Base-by-base conservation (phyloP, 495 filamentous ascomycete species). In the Hypoxylon trugodes region DNA sequence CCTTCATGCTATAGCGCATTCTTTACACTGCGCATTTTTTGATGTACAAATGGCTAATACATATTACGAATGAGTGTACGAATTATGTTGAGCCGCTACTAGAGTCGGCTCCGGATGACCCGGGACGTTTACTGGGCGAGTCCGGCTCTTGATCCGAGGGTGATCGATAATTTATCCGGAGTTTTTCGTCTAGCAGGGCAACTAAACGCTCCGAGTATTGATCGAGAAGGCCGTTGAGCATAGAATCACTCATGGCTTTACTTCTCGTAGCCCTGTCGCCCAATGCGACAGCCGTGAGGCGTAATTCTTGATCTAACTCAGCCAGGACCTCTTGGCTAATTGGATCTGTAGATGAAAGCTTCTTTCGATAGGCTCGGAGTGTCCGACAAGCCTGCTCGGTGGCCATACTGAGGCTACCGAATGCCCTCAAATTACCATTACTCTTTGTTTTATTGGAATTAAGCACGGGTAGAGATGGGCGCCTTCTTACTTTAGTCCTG, bases 341-440 rank as follows among this genome's bases (percentile, higher is more conserved):
- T 1, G 82, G 76, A 25, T 86, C 83, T 9, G 83, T 84, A 9
- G 85, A 86, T 18, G 84, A 75, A 6, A 97, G 82, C 69, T 91
- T 91, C 76, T 92, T 94, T 12, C 95, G 84, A 69, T 96, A 97
- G 1, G 87, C 84, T 45, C 89, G 86, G 5, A 98, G 80, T 4
- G 87, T 87, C 21, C 89, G 89, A 64, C 89, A 92, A 0, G 92
- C 80, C 59, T 93, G 89, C 64, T 95, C 90, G 1, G 90, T 94
- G 5, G 90, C 87, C 75, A 86, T 85, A 66, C 86, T 86, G 4
- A 96, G 78, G 46, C 81, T 84, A 6, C 89, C 88, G 57, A 86
- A 86, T 19, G 85, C 84, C 41, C 49, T 70, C 35, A 76, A 73
- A 54, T 81, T 81, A 26, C 73, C 75, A 49, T 78, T 75, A 57